Percentiles rank a stretch among this genome's conserved stretches.
Evolutionary conservation across 106 monocot genomes (phyloP).

Genomic region (Apostasia ramifera): DNA sequence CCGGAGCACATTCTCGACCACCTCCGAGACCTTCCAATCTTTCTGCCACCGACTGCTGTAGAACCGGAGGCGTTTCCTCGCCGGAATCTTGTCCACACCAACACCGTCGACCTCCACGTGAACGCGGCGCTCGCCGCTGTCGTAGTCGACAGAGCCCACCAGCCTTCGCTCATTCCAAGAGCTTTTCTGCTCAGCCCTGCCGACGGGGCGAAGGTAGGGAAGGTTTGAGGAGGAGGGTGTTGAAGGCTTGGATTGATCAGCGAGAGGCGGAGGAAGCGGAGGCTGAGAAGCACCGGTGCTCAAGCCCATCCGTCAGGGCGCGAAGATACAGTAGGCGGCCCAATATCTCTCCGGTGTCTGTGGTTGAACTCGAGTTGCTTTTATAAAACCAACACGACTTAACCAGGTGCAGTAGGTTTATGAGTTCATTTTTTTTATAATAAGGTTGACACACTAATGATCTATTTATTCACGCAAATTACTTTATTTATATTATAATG

Average conservation of each 20-base stretch:
- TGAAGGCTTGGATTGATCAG: neutral
- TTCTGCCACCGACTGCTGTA: slow-evolving; percentile 51
- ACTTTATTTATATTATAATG: too few species aligned
- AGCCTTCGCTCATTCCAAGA: slow-evolving; percentile 44
- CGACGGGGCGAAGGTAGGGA: neutral
- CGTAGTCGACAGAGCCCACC: slow-evolving; percentile 67
- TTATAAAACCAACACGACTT: too few species aligned
- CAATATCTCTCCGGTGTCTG: too few species aligned
- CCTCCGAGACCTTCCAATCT: slow-evolving; percentile 92
- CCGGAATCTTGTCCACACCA: slow-evolving; percentile 58
- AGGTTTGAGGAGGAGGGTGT: neutral
- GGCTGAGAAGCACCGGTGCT: neutral
- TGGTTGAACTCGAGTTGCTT: too few species aligned
- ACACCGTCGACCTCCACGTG: slow-evolving; percentile 56
- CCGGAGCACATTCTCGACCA: slow-evolving; percentile 45
- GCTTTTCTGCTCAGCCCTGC: slow-evolving; percentile 4
- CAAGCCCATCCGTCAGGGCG: neutral
- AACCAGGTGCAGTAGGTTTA: too few species aligned
- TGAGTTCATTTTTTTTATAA: too few species aligned
- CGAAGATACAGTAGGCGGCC: too few species aligned
- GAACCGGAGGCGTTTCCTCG: slow-evolving; percentile 55
- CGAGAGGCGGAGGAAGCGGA: neutral
- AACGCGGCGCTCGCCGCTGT: slow-evolving; percentile 41
- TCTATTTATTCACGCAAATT: too few species aligned
- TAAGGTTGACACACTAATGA: too few species aligned